Evolutionary conservation across 2,329 filamentous ascomycete genomes (phyloP), one percentile per base, ranked within the genome.

Genomic region (Cercospora sojina): DNA sequence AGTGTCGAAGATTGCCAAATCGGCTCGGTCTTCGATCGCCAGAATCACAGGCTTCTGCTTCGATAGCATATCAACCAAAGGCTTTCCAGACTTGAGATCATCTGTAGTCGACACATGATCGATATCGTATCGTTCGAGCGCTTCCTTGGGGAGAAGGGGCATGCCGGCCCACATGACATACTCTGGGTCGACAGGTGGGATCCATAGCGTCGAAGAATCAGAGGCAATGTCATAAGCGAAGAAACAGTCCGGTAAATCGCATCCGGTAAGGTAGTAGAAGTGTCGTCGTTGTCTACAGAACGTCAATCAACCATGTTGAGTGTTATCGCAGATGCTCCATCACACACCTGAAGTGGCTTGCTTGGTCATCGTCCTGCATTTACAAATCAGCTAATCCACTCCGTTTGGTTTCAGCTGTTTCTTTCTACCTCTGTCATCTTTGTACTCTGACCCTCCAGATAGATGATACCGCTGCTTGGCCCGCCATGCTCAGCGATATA

Each of bases 161-260:
- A 99, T 85, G n/a, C 95, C 95, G 20, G 91, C 91, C 95, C 95
- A 99, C 78, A 99, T 93, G 65, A 99, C 94, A 65, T 88, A 89
- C 59, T 96, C 92, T 12, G 93, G 88, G 72, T 97, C 90, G 73
- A 94, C 86, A 20, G 93, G 92, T 2, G 95, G 94, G 74, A 99
- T 96, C 82, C 93, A 99, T 64, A 99, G 87, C 2, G 90, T 96
- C 25, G 93, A 87, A 74, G 89, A 88, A 70, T 88, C 86, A 51
- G 87, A 85, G 53, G 86, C 83, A 65, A 96, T 90, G 71, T 97
- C 90, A 82, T 97, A 97, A 66, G 90, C 86, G 69, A 92, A 87
- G 78, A 89, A 89, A 74, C 90, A 90, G 79, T 99, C 93, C 67
- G 93, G 87, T 12, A 95, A 83, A 68, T 89, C 85, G 75, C 89